Evolutionary conservation across 2,329 filamentous ascomycete species (phyloP).

Genomic region (Hysterium pulicare): DNA sequence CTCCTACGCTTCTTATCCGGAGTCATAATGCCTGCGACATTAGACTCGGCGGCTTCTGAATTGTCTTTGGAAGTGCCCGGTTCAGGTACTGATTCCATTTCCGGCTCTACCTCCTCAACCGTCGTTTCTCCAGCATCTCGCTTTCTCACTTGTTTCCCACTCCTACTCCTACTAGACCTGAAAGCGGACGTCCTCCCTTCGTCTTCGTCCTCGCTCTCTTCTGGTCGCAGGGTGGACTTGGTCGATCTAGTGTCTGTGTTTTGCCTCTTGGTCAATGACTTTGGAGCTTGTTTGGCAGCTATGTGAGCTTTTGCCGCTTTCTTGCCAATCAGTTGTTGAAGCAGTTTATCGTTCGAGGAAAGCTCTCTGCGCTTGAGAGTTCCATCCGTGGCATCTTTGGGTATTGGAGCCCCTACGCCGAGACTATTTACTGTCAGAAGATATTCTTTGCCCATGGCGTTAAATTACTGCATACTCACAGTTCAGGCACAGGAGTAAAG

Average conservation of each 20-base stretch:
- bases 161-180: constrained; percentile 32
- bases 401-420: constrained; percentile 36
- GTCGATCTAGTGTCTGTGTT: constrained; percentile 15
- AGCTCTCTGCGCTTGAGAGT: constrained; percentile 33
- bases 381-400: constrained; percentile 36
- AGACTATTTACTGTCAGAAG: constrained; percentile 24
- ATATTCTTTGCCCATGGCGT: background rate
- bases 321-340: constrained; percentile 42
- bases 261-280: constrained; percentile 18
- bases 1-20: background rate
- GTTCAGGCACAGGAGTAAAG: constrained; percentile 52
- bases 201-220: constrained; percentile 40
- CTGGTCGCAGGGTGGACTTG: constrained; percentile 12
- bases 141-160: constrained; percentile 21
- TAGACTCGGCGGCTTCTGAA: background rate
- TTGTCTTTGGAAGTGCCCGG: background rate
- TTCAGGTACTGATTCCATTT: background rate
- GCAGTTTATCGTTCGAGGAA: constrained; percentile 42
- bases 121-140: constrained; percentile 12
- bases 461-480: constrained; percentile 36
- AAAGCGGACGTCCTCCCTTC: constrained; percentile 35
- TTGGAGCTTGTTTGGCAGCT: constrained; percentile 20
- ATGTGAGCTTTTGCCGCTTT: constrained; percentile 37
- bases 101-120: constrained; percentile 12
- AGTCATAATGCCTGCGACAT: background rate